phyloP scores from a whole-genome alignment of 805 yeast species.

The Yarrowia bubula region DNA sequence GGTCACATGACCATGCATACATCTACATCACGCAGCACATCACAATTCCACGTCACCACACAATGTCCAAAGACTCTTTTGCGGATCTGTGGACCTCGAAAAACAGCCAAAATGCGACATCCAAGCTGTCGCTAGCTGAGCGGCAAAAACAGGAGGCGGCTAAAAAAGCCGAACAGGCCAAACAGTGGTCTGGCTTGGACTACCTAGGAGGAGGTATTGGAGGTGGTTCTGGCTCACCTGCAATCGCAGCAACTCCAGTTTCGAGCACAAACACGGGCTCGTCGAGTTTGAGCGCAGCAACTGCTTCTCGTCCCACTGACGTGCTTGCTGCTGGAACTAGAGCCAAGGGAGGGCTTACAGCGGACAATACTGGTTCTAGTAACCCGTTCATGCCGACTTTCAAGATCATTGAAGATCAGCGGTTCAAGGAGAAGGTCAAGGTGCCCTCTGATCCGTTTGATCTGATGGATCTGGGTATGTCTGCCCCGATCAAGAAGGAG shows the following conservation, averaged over 20 bases:
- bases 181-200: slow-evolving; percentile 9
- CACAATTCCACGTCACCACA: slow-evolving; percentile 22
- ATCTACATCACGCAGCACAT: slow-evolving; percentile 7
- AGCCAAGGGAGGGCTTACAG: neutral
- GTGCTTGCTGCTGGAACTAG: slow-evolving; percentile 2
- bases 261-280: slow-evolving; percentile 7
- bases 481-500: neutral
- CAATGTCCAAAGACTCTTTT: slow-evolving; percentile 17
- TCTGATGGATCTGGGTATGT: slow-evolving; percentile 26
- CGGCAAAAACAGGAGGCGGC: slow-evolving; percentile 19
- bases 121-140: slow-evolving; percentile 25
- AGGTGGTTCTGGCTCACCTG: neutral
- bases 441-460: slow-evolving; percentile 5
- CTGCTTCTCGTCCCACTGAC: neutral
- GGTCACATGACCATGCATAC: slow-evolving; percentile 2
- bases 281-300: neutral
- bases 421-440: neutral
- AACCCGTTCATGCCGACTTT: slow-evolving; percentile 18
- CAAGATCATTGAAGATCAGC: slow-evolving; percentile 29
- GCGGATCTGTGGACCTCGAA: slow-evolving; percentile 7
- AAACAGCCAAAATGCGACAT: neutral
- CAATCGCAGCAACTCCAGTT: neutral
- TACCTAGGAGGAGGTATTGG: slow-evolving; percentile 4
- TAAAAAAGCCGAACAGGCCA: slow-evolving; percentile 24
- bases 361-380: slow-evolving; percentile 15